Evolutionary conservation across 208 protist genomes (phyloP), one percentile per base, ranked within the genome.

Genomic region (Leptomonas pyrrhocoris): DNA sequence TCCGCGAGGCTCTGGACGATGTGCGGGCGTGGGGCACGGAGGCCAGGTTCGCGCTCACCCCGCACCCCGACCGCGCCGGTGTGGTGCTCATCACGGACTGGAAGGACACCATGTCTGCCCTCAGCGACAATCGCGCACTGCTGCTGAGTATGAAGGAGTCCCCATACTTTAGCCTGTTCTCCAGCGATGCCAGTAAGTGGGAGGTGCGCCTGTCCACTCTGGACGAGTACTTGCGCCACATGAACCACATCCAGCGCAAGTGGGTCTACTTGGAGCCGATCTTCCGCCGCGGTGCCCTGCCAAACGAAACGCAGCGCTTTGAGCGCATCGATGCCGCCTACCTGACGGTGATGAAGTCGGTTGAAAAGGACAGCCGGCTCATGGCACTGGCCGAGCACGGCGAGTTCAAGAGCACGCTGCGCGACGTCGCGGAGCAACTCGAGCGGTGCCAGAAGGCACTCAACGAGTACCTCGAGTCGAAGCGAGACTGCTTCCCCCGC

Each of bases 211-310:
- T 99, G 16, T 79, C 80, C 2, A 86, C 79, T 18, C 86, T 99
- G 18, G 94, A 98, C 72, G 84, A 94, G 58, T 96, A 95, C 59
- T 81, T 99, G 57, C 80, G 89, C 9, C 68, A 87, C 51, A 97
- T 99, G 83, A 99, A 97, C 63, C 85, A 92, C 62, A 98, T 99
- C 73, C 98, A 99, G 83, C 88, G 98, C 55, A 98, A 98, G 77
- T 99, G 98, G 98, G 89, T 99, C 9, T 99, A 99, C 78, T 85
- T 99, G 5, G 98, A 99, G 85, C 98, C 98, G 54, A 99, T 99
- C 66, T 99, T 99, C 67, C 86, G 84, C 19, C 92, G 97, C 21
- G 98, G 98, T 19, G 97, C 98, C 13, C 79, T 99, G 42, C 98
- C 98, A 11, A 81, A 94, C 58, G 96, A 99, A 69, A 94, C 98